Evolutionary conservation across 352 stramenopile species (phyloP).

Genomic region (Albugo laibachii): DNA sequence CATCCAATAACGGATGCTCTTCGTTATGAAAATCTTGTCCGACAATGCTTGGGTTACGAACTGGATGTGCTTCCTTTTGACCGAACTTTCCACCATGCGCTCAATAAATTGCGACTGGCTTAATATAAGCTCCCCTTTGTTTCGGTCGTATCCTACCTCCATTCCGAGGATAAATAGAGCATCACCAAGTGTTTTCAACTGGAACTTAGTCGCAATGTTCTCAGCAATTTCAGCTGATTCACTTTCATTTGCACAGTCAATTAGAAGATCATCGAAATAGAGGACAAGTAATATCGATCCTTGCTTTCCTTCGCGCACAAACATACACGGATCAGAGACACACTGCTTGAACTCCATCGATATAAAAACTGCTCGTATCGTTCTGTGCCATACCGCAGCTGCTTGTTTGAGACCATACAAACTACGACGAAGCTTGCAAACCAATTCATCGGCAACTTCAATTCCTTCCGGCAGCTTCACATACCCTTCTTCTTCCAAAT

Average conservation of each 20-base stretch:
- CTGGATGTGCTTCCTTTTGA: no score
- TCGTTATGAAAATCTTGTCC: no score
- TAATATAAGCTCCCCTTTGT: not conserved
- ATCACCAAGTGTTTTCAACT: slow-evolving; percentile 5
- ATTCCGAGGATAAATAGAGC: slow-evolving; percentile 7
- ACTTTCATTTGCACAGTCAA: slow-evolving; percentile 1
- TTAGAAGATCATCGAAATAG: slow-evolving; percentile 4
- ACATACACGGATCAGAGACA: no score
- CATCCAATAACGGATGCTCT: no score
- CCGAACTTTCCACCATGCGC: no score
- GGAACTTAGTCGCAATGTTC: not conserved
- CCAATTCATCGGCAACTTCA: not conserved
- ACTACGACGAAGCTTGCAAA: slow-evolving; percentile 1
- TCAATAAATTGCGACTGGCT: no score
- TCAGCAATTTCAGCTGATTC: not conserved
- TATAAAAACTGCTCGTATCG: no score
- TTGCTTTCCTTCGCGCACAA: no score
- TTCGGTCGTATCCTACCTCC: slow-evolving; percentile 3
- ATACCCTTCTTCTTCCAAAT: slow-evolving; percentile 9
- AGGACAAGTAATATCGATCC: not conserved
- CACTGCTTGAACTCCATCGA: no score
- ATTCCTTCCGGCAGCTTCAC: slow-evolving; percentile 3
- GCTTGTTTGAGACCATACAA: slow-evolving; percentile 11
- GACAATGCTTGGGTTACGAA: no score
- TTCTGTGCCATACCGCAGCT: not conserved